Percentiles rank a stretch among this genome's conserved stretches.
Evolutionary conservation across 1,284 basidiomycete genomes (phyloP).

Genomic region (Rhodotorula sp.): DNA sequence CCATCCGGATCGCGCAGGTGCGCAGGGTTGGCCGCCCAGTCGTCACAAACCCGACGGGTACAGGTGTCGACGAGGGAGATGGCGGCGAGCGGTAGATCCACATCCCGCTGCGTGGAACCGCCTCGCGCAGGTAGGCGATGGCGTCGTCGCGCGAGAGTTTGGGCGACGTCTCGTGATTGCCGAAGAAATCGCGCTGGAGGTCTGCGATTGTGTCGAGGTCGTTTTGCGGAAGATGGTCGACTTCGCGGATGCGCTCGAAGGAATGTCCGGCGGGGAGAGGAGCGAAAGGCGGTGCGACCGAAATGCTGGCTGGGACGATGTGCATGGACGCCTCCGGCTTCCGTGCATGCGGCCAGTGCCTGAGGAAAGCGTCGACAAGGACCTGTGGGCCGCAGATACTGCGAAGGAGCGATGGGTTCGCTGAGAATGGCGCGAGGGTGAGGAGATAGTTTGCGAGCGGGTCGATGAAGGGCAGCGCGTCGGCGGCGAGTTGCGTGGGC

Average conservation of each 20-base stretch:
- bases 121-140: neutral
- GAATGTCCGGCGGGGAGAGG: conserved; percentile 3
- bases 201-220: neutral
- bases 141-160: neutral
- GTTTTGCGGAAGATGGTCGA: neutral
- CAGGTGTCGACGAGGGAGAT: fast-evolving
- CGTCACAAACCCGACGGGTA: conserved; percentile 16
- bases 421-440: conserved; percentile 7
- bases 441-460: conserved; percentile 12
- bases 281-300: neutral
- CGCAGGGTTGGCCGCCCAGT: conserved; percentile 18
- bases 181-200: conserved; percentile 7
- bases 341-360: conserved; percentile 7
- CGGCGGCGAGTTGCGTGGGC: neutral
- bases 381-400: conserved; percentile 6
- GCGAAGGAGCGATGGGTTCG: conserved; percentile 8
- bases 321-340: neutral
- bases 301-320: neutral
- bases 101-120: neutral
- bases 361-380: conserved; percentile 11
- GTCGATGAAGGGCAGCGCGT: conserved; percentile 9
- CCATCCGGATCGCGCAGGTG: conserved; percentile 24
- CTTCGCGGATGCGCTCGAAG: neutral
- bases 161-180: neutral
- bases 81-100: conserved; percentile 22